Conservation (phyloP, 257 asterid genomes). For the Solanum dulcamara region DNA sequence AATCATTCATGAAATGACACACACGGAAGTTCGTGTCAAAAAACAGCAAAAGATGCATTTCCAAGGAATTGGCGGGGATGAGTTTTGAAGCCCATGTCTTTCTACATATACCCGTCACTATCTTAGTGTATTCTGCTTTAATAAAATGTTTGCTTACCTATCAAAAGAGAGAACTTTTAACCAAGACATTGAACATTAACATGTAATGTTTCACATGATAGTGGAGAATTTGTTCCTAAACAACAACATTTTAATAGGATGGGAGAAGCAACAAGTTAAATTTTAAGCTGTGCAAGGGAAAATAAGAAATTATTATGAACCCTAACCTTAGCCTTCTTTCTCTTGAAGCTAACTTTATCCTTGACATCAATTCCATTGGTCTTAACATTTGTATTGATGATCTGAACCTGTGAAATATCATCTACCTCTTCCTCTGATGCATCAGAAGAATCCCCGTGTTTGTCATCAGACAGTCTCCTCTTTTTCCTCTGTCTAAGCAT, state of each 20-base stretch:
- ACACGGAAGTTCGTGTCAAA: not conserved
- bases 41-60: not conserved
- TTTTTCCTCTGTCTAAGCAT: slow-evolving; percentile 30
- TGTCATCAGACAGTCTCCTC: slow-evolving; percentile 25
- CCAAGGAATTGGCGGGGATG: not conserved
- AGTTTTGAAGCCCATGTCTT: not conserved
- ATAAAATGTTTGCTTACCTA: not conserved
- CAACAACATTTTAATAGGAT: not conserved
- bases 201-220: not conserved
- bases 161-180: not conserved
- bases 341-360: slow-evolving; percentile 19
- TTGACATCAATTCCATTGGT: slow-evolving; percentile 13
- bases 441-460: slow-evolving; percentile 34
- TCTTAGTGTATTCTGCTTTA: not conserved
- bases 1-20: not conserved
- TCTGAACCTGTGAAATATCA: slow-evolving; percentile 12
- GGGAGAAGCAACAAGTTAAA: not conserved
- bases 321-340: slow-evolving; percentile 25
- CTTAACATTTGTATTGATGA: slow-evolving; percentile 7
- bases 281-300: not conserved
- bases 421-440: slow-evolving; percentile 23
- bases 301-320: not conserved
- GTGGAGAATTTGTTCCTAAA: not conserved
- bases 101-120: not conserved
- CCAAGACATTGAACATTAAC: not conserved